Base-by-base conservation (phyloP, 2,329 filamentous ascomycete genomes). In the Fusarium sp. region DNA sequence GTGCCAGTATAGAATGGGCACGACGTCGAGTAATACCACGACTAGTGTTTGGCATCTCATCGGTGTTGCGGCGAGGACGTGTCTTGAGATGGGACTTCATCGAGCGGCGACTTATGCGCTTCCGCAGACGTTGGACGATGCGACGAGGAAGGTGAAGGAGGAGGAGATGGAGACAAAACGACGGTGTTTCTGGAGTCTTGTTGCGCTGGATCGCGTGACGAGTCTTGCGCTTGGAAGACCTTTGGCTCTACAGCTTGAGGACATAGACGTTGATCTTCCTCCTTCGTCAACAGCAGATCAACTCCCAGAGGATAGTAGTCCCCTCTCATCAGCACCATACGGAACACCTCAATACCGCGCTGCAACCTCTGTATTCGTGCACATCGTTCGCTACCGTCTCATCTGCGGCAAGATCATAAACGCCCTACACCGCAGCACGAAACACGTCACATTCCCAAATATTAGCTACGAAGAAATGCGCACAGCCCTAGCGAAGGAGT, bases 21-120 rank as follows among this genome's bases (percentile, higher is more conserved):
- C 81, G 4, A 83, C 82, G 0, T 81, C 82, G 0, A 82, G 81
- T 25, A 80, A 83, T 33, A 80, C 79, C 2, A 81, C 81, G 0
- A 79, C 80, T 3, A 84, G 83, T 59, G 80, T 86, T 33, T 86
- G 84, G 84, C 84, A 86, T 68, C 78, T 85, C 5, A 83, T 85
- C 18, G 83, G 84, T 0, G 80, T 84, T 12, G 83, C 83, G 3
- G 82, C 82, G 1, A 78, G 83, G 11, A 84, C 83, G 35, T 82
- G 83, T 57, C 76, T 83, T 23, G 82, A 84, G 57, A 77, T 85
- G 52, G 84, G 84, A 0, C 68, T 85, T 0, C 84, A 85, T 64
- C 79, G 82, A 33, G 81, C 83, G 19, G 76, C 82, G 2, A 79
- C 78, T 0, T 85, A 84, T 60, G 63, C 73, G 6, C 23, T 77